Evolutionary conservation across 1,284 basidiomycete genomes (phyloP).

Genomic region (Takashimella koratensis): DNA sequence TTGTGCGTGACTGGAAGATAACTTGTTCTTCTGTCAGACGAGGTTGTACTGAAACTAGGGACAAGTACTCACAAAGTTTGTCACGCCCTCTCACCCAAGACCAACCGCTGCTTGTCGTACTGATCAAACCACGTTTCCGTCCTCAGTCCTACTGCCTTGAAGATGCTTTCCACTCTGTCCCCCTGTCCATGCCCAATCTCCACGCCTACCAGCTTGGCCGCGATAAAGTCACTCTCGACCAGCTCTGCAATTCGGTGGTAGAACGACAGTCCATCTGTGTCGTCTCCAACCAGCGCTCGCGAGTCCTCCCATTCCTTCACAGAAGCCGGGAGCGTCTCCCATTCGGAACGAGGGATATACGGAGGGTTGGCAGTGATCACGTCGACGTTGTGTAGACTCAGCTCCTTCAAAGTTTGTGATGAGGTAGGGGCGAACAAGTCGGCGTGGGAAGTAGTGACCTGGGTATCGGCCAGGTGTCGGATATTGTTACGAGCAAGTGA

Average conservation of each 20-base stretch:
- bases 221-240: slow-evolving; percentile 34
- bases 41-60: too few species aligned
- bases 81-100: neutral
- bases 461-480: neutral
- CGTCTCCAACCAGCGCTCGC: slow-evolving; percentile 72
- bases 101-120: neutral
- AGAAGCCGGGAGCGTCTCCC: slow-evolving; percentile 59
- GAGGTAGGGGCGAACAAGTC: slow-evolving; percentile 52
- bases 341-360: slow-evolving; percentile 72
- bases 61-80: too few species aligned
- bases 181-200: neutral
- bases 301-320: slow-evolving; percentile 76
- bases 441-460: slow-evolving; percentile 35
- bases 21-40: too few species aligned
- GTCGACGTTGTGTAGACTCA: slow-evolving; percentile 51
- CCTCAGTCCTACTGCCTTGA: neutral
- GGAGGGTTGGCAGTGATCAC: slow-evolving; percentile 90
- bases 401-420: slow-evolving; percentile 1
- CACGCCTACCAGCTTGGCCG: neutral
- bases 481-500: slow-evolving; percentile 69
- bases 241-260: slow-evolving; percentile 68
- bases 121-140: neutral
- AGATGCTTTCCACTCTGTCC: neutral
- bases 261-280: slow-evolving; percentile 63
- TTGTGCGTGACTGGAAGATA: too few species aligned